A percentile compares a stretch with the other conserved stretches of the same genome.
Conservation (phyloP, 2,329 filamentous ascomycete species). For the Mycosphaerella sp. region DNA sequence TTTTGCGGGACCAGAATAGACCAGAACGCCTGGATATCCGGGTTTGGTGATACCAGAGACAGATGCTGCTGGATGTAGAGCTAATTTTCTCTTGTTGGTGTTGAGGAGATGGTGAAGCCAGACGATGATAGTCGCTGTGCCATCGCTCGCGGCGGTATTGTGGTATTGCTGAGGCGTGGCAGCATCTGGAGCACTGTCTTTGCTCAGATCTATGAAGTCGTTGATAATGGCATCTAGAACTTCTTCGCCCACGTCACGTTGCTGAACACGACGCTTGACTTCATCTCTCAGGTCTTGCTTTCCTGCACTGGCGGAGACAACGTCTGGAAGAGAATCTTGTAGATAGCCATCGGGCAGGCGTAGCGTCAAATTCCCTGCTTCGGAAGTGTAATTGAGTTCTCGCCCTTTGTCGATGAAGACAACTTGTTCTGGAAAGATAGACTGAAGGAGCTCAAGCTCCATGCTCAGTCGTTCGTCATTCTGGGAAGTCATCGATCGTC, state of each 20-base stretch:
- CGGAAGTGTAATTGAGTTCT: constrained; percentile 36
- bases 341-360: constrained; percentile 39
- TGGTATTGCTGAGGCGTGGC: neutral
- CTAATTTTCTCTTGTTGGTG: constrained; percentile 42
- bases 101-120: constrained; percentile 45
- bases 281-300: constrained; percentile 36
- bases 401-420: constrained; percentile 30
- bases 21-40: constrained; percentile 42
- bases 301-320: constrained; percentile 34
- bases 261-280: constrained; percentile 29
- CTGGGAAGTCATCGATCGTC: constrained; percentile 5
- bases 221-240: constrained; percentile 39
- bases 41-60: constrained; percentile 43
- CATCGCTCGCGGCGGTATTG: neutral
- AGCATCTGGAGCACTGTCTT: neutral
- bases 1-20: constrained; percentile 37
- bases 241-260: constrained; percentile 35
- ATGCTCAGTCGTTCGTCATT: constrained; percentile 24
- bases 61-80: constrained; percentile 32
- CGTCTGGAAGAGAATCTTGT: constrained; percentile 33
- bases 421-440: constrained; percentile 42
- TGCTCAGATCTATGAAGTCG: constrained; percentile 34
- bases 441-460: constrained; percentile 39
- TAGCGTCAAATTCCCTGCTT: constrained; percentile 28
- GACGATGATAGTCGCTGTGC: constrained; percentile 33